Percentiles rank a stretch among this genome's conserved stretches.
Evolutionary conservation across 306 rosid genomes (phyloP).

Genomic region (Trifolium fragiferum): DNA sequence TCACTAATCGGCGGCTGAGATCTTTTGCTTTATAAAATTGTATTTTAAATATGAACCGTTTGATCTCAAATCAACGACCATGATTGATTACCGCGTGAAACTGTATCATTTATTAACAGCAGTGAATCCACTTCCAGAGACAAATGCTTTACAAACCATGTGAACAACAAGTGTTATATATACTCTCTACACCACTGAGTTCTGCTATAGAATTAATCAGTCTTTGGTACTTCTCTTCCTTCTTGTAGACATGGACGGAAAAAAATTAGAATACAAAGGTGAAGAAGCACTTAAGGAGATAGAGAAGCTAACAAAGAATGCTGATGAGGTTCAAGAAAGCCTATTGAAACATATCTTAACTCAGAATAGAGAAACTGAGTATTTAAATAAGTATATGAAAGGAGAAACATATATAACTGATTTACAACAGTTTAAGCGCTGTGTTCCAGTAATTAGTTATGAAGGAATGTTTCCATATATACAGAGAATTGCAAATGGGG

Average conservation of each 20-base stretch:
- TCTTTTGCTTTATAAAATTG: no score
- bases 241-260: conserved; percentile 64
- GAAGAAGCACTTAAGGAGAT: conserved; percentile 82
- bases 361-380: conserved; percentile 69
- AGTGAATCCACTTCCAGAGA: no score
- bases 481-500: conserved; percentile 77
- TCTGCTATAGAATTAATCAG: background rate
- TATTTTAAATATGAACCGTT: no score
- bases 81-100: no score
- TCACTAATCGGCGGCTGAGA: no score
- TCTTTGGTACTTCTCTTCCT: conserved; percentile 32
- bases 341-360: conserved; percentile 68
- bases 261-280: conserved; percentile 88
- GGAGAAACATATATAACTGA: conserved; percentile 41
- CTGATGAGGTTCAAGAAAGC: conserved; percentile 69
- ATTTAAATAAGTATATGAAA: conserved; percentile 63
- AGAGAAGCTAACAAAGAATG: conserved; percentile 73
- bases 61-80: no score
- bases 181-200: conserved; percentile 27
- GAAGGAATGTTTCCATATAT: conserved; percentile 64
- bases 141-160: conserved; percentile 44
- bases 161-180: conserved; percentile 37
- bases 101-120: no score
- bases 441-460: conserved; percentile 72
- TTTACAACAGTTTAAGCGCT: conserved; percentile 53